phyloP scores from a whole-genome alignment of 495 filamentous ascomycete species.

The Parathielavia appendiculata region DNA sequence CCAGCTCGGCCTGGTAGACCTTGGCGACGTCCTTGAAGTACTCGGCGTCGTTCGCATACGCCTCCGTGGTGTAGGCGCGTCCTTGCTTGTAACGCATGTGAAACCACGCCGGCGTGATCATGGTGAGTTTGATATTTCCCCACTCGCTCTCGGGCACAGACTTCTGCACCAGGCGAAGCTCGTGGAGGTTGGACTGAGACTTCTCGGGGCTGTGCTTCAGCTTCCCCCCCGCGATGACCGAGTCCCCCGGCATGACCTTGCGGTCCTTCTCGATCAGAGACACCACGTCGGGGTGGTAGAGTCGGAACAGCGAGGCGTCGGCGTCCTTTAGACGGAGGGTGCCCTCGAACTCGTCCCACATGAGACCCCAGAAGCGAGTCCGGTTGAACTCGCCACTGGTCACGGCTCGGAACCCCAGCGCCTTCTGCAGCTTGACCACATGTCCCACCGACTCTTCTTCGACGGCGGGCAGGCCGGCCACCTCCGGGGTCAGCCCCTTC shows the following conservation, averaged over 20 bases:
- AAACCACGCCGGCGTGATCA: conserved; percentile 64
- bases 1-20: conserved; percentile 61
- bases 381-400: conserved; percentile 74
- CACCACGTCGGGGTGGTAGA: conserved; percentile 74
- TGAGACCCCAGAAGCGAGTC: conserved; percentile 59
- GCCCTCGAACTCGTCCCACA: conserved; percentile 72
- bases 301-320: conserved; percentile 63
- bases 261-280: conserved; percentile 51
- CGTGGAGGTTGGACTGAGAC: conserved; percentile 62
- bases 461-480: conserved; percentile 46
- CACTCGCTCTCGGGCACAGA: conserved; percentile 54
- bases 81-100: conserved; percentile 69
- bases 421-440: conserved; percentile 59
- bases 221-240: conserved; percentile 67
- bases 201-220: conserved; percentile 61
- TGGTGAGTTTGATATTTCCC: conserved; percentile 64
- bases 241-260: conserved; percentile 68
- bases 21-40: conserved; percentile 72
- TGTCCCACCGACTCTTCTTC: conserved; percentile 64
- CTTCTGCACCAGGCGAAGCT: conserved; percentile 60
- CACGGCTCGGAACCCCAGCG: conserved; percentile 62
- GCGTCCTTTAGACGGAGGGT: conserved; percentile 58
- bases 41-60: conserved; percentile 61
- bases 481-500: conserved; percentile 52
- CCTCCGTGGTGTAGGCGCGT: conserved; percentile 58